phyloP scores from a whole-genome alignment of 495 filamentous ascomycete species.

The Neurospora sp. region DNA sequence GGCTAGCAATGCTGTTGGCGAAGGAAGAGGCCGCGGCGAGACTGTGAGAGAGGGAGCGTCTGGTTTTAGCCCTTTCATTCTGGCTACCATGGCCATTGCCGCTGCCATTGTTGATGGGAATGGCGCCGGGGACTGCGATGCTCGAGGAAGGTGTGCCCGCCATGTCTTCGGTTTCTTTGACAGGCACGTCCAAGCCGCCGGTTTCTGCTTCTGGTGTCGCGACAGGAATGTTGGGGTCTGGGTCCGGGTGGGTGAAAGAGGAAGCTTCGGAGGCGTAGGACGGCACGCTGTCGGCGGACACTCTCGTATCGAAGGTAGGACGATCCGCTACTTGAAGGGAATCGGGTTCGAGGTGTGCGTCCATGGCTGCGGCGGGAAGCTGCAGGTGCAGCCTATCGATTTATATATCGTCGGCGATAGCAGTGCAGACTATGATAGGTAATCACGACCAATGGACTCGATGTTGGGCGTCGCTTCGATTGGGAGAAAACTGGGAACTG shows the following conservation, averaged over 20 bases:
- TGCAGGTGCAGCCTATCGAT: neutral
- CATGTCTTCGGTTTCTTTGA: neutral
- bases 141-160: neutral
- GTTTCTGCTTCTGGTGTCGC: neutral
- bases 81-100: neutral
- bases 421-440: neutral
- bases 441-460: neutral
- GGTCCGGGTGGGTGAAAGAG: neutral
- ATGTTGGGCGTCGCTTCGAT: neutral
- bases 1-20: constrained; percentile 10
- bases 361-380: neutral
- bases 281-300: neutral
- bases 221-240: neutral
- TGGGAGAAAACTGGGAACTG: neutral
- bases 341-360: neutral
- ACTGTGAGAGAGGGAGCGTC: constrained; percentile 15
- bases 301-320: neutral
- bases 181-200: neutral
- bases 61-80: neutral
- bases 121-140: neutral
- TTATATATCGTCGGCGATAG: neutral
- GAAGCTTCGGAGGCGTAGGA: neutral
- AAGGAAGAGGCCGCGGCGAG: constrained; percentile 19
- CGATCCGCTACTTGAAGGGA: neutral
- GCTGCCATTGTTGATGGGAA: constrained; percentile 1